Conservation (phyloP, 768 basidiomycete genomes). For the Rhizopogon sp. region DNA sequence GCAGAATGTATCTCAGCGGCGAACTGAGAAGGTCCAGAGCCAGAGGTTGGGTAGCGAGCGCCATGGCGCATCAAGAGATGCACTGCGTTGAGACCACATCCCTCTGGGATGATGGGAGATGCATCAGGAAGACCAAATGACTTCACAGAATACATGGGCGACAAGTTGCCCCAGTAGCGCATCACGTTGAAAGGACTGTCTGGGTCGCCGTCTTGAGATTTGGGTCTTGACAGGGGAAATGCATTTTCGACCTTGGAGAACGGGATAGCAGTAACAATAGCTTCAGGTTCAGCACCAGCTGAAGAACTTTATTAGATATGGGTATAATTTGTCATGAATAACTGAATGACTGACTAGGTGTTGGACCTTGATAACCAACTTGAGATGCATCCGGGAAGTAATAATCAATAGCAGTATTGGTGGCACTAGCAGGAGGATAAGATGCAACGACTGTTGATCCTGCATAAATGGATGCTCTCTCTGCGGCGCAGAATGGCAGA, state of each 20-base stretch:
- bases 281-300: conserved; percentile 41
- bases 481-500: conserved; percentile 1
- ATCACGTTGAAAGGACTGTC: conserved; percentile 38
- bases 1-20: conserved; percentile 21
- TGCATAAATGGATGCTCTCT: conserved; percentile 34
- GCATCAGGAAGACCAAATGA: conserved; percentile 47
- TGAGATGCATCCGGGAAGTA: conserved; percentile 38
- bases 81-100: conserved; percentile 43
- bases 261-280: conserved; percentile 38
- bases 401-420: conserved; percentile 23
- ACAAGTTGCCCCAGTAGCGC: conserved; percentile 42
- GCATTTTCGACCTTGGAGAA: conserved; percentile 30
- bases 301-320: background rate
- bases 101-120: conserved; percentile 39
- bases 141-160: conserved; percentile 46
- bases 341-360: conserved; percentile 33
- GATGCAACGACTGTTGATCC: conserved; percentile 36
- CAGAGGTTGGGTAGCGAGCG: conserved; percentile 37
- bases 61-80: conserved; percentile 37
- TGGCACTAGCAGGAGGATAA: conserved; percentile 37
- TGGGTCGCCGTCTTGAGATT: conserved; percentile 24
- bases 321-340: background rate
- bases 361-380: conserved; percentile 45
- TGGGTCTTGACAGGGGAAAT: conserved; percentile 39
- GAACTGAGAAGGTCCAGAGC: conserved; percentile 20